Base-by-base conservation (phyloP, 2,329 filamentous ascomycete species). In the Scedosporium apiospermum region DNA sequence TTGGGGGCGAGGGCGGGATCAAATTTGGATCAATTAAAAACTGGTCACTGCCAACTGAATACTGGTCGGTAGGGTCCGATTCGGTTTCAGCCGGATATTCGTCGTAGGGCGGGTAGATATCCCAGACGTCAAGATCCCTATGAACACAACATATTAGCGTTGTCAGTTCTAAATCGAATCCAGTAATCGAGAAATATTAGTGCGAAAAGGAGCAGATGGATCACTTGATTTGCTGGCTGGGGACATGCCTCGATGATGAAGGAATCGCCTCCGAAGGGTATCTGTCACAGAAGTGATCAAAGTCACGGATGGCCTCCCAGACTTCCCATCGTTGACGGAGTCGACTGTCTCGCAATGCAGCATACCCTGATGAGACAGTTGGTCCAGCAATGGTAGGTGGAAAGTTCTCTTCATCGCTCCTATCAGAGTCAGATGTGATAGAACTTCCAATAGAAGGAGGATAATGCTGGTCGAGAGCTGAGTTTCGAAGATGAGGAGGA, bases 261-360 rank as follows among this genome's bases (percentile, higher is more conserved):
- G 61, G 61, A 41, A 63, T 55, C 5, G 61, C 61, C 57, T 63
- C 61, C 1, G 27, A 3, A n/a, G 61, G 61, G 34, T 63, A 63
- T 18, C 61, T 57, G 14, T 58, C 61, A 55, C 16, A 23, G 16
- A 53, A 63, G 10, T 57, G 26, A 16, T 63, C 61, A 23, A 51
- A 58, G 30, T 58, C 41, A 42, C 46, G 49, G 42, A 63, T 58
- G 14, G 60, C 60, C 18, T 27, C 38, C 21, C 38, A 57, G n/a
- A 58, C 41, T 30, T 62, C 60, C 41, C 53, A 41, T 5, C 34
- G 53, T 16, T 58, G 30, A 27, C 60, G 53, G 14, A 30, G 34
- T 21, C 53, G 49, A 41, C 23, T 38, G 3, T 62, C 60, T 1
- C 27, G 14, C 26, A 49, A 21, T 12, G 60, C 51, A 16, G 51